Percentiles rank a stretch among this genome's conserved stretches.
Evolutionary conservation across 2,329 filamentous ascomycete genomes (phyloP).

Genomic region (Tolypocladium tundrense): DNA sequence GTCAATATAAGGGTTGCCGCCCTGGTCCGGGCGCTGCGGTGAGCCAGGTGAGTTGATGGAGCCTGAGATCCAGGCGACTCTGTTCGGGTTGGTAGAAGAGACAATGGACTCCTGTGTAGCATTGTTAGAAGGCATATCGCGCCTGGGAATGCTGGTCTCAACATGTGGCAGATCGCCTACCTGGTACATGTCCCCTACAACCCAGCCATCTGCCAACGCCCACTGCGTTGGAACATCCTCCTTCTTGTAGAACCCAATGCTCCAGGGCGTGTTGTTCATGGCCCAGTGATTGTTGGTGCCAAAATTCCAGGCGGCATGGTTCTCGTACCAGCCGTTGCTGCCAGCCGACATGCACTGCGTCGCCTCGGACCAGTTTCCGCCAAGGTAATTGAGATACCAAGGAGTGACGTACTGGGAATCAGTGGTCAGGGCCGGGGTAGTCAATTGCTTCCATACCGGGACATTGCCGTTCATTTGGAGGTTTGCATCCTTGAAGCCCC

Average conservation of each 20-base stretch:
- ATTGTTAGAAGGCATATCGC: slow-evolving; percentile 8
- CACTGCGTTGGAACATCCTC: slow-evolving; percentile 44
- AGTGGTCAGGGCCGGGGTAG: slow-evolving; percentile 25
- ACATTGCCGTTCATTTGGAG: slow-evolving; percentile 36
- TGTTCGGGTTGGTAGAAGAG: slow-evolving; percentile 41
- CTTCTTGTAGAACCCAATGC: slow-evolving; percentile 38
- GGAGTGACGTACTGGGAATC: slow-evolving; percentile 34
- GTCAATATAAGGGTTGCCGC: slow-evolving; percentile 35
- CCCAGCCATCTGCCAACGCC: slow-evolving; percentile 43
- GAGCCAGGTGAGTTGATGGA: slow-evolving; percentile 38
- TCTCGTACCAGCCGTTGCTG: slow-evolving; percentile 39
- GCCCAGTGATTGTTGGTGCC: slow-evolving; percentile 45
- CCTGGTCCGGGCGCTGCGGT: slow-evolving; percentile 29
- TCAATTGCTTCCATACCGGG: slow-evolving; percentile 36
- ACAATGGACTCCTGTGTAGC: slow-evolving; percentile 31
- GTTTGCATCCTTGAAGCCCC: slow-evolving; percentile 46
- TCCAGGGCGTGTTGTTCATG: slow-evolving; percentile 41
- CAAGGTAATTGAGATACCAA: slow-evolving; percentile 45
- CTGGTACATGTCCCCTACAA: slow-evolving; percentile 46
- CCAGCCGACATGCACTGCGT: slow-evolving; percentile 45
- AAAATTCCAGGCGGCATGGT: slow-evolving; percentile 39
- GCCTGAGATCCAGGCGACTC: slow-evolving; percentile 39
- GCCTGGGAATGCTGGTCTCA: slow-evolving; percentile 13
- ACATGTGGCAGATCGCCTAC: slow-evolving; percentile 8
- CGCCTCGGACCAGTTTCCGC: slow-evolving; percentile 34